Conservation (phyloP, 495 filamentous ascomycete species). For the Neurospora sp. region DNA sequence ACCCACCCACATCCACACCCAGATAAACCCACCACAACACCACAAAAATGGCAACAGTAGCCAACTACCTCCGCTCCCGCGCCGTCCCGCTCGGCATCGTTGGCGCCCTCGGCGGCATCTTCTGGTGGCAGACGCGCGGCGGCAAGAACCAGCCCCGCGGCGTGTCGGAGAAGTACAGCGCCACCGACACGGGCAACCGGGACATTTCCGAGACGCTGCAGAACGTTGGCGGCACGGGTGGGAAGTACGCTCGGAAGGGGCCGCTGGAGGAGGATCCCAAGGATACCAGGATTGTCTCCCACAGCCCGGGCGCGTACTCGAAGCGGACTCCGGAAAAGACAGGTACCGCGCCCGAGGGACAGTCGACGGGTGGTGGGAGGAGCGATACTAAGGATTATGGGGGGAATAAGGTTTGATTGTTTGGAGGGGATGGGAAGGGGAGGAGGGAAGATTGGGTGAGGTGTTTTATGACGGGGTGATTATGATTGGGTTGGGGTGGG, state of each 20-base stretch:
- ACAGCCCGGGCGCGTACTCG: neutral
- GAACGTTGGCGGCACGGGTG: slow-evolving; percentile 8
- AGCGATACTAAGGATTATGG: neutral
- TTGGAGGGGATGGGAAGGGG: neutral
- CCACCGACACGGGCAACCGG: neutral
- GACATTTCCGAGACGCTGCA: slow-evolving; percentile 14
- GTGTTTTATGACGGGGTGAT: neutral
- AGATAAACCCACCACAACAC: neutral
- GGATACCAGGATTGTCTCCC: slow-evolving; percentile 4
- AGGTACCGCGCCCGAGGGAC: neutral
- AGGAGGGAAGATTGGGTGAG: neutral
- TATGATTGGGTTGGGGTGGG: neutral
- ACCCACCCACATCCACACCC: neutral
- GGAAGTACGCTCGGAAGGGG: slow-evolving; percentile 3
- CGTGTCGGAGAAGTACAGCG: neutral
- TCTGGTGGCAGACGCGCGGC: slow-evolving; percentile 17
- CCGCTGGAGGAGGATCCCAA: slow-evolving; percentile 5
- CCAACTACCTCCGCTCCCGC: slow-evolving; percentile 14
- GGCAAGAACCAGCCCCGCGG: slow-evolving; percentile 15
- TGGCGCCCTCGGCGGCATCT: slow-evolving; percentile 6
- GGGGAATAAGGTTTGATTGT: neutral
- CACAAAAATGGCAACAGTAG: neutral
- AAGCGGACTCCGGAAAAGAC: slow-evolving; percentile 12
- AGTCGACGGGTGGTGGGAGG: neutral
- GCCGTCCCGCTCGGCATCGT: slow-evolving; percentile 8